Evolutionary conservation across 1,139 yeast genomes (phyloP).

Genomic region (Sugiyamaella xylanicola): DNA sequence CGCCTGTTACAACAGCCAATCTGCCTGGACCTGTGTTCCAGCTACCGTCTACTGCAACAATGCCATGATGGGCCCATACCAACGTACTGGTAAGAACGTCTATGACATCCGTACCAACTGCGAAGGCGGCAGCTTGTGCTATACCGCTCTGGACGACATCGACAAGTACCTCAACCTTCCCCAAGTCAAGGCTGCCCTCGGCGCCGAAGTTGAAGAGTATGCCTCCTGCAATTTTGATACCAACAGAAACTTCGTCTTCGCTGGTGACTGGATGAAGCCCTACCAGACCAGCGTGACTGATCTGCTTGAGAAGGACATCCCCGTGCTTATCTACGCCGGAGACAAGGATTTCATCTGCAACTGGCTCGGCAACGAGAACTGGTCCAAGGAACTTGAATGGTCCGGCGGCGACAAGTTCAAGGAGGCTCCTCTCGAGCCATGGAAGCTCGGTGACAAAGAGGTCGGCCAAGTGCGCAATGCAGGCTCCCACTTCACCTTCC

Average conservation of each 20-base stretch:
- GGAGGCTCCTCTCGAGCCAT: slow-evolving; percentile 43
- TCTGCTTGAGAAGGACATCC: slow-evolving; percentile 60
- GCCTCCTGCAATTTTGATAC: slow-evolving; percentile 61
- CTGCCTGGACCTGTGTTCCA: slow-evolving; percentile 53
- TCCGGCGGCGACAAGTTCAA: slow-evolving; percentile 43
- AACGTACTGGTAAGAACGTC: slow-evolving; percentile 62
- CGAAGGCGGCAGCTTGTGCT: slow-evolving; percentile 57
- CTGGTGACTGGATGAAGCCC: slow-evolving; percentile 68
- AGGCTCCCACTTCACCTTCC: slow-evolving; percentile 57
- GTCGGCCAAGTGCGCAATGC: slow-evolving; percentile 63
- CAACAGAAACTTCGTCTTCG: slow-evolving; percentile 53
- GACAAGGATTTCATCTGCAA: slow-evolving; percentile 89
- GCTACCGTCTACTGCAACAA: slow-evolving; percentile 82
- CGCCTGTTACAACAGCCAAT: slow-evolving; percentile 58
- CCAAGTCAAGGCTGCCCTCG: slow-evolving; percentile 64
- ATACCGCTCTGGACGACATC: slow-evolving; percentile 56
- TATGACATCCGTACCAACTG: slow-evolving; percentile 70
- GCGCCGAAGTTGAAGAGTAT: slow-evolving; percentile 55
- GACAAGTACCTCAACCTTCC: slow-evolving; percentile 62
- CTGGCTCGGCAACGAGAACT: slow-evolving; percentile 84
- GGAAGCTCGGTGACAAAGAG: slow-evolving; percentile 52
- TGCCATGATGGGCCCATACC: slow-evolving; percentile 55
- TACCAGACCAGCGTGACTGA: slow-evolving; percentile 63
- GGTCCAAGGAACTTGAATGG: slow-evolving; percentile 75
- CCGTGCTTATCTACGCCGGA: slow-evolving; percentile 84